Evolutionary conservation across 139 green algal genomes (phyloP).

Genomic region (Chlamydomonas incerta): DNA sequence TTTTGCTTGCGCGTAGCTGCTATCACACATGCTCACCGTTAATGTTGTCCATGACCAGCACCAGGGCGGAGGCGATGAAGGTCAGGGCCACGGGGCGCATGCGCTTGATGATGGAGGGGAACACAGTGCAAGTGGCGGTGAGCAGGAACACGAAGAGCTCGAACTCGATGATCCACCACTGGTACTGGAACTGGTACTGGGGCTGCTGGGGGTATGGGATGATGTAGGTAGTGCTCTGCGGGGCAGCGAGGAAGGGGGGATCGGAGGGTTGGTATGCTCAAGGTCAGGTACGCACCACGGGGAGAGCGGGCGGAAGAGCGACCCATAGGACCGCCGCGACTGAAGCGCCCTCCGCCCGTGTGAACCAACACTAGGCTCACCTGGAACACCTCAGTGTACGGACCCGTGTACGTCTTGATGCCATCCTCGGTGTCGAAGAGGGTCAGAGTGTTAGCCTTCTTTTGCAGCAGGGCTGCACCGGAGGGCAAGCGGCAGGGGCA

Average conservation of each 20-base stretch:
- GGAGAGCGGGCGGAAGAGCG: background rate
- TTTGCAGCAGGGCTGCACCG: constrained; percentile 41
- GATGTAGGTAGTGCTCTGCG: constrained; percentile 33
- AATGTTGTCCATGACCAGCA: constrained; percentile 50
- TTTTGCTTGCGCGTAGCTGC: too few relatives aligned
- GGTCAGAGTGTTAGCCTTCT: constrained; percentile 38
- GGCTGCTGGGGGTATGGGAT: constrained; percentile 39
- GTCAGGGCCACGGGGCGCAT: constrained; percentile 34
- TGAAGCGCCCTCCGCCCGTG: too few relatives aligned
- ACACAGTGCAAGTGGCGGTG: constrained; percentile 20
- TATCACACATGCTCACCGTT: too few relatives aligned
- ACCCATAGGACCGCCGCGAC: too few relatives aligned
- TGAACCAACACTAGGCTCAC: too few relatives aligned
- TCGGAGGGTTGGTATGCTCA: background rate
- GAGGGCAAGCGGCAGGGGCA: background rate
- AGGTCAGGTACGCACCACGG: background rate
- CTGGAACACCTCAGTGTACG: constrained; percentile 40
- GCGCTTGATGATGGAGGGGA: constrained; percentile 42
- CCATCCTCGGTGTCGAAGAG: background rate
- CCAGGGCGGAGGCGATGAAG: constrained; percentile 28
- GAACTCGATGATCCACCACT: constrained; percentile 53
- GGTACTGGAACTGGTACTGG: constrained; percentile 52
- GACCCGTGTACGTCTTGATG: background rate
- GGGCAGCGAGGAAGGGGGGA: background rate
- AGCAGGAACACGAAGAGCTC: constrained; percentile 44